Conservation (phyloP, 352 stramenopile species). For the Hyaloperonospora arabidopsidis region DNA sequence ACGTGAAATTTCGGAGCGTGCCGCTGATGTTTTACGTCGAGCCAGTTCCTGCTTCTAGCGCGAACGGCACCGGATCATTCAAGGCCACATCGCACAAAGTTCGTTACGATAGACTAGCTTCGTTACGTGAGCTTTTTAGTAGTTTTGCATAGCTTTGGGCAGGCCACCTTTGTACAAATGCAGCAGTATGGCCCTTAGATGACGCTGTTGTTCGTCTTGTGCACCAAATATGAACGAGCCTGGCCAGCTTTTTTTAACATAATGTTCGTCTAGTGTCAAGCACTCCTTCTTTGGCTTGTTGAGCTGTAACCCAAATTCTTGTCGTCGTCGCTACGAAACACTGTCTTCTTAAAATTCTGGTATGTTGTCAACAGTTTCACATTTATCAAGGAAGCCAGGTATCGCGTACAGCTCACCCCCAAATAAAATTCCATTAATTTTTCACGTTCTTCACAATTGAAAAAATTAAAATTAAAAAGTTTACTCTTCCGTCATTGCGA, state of each 20-base stretch:
- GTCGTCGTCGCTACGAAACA: constrained; percentile 9
- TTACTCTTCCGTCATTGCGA: constrained; percentile 66
- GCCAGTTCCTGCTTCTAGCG: constrained; percentile 2
- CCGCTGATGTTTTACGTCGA: constrained; percentile 44
- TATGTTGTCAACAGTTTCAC: constrained; percentile 38
- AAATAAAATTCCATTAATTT: too few relatives aligned
- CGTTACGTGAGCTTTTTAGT: constrained; percentile 34
- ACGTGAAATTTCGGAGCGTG: constrained; percentile 49
- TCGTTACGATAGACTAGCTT: constrained; percentile 45
- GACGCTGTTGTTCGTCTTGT: too few relatives aligned
- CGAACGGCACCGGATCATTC: constrained; percentile 21
- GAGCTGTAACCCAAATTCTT: constrained; percentile 3
- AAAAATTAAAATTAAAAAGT: too few relatives aligned
- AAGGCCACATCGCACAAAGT: constrained; percentile 40
- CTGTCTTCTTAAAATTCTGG: constrained; percentile 3
- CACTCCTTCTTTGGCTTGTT: constrained; percentile 1
- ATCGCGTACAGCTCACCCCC: constrained; percentile 55
- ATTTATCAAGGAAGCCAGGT: constrained; percentile 59
- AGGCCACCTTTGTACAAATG: too few relatives aligned
- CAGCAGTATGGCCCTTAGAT: too few relatives aligned
- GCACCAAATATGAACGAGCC: too few relatives aligned
- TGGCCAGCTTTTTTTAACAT: too few relatives aligned
- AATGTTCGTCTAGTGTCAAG: constrained; percentile 12
- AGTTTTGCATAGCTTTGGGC: constrained; percentile 17
- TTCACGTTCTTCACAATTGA: too few relatives aligned